A percentile compares a stretch with the other conserved stretches of the same genome.
phyloP scores from a whole-genome alignment of 179 eudicot species.

The Nepenthes alata region DNA sequence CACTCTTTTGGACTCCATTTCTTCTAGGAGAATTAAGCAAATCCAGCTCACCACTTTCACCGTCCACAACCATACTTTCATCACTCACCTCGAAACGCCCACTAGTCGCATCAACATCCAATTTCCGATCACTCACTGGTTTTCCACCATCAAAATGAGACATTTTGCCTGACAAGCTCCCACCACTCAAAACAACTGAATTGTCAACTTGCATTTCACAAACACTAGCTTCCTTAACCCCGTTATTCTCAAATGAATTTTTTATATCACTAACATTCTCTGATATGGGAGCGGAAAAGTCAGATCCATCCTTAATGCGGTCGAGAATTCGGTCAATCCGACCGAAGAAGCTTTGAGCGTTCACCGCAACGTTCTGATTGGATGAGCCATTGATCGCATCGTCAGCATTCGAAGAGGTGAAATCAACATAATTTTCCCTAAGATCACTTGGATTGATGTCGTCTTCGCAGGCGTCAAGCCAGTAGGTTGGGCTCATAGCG shows the following conservation, averaged over 20 bases:
- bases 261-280: slow-evolving; percentile 8
- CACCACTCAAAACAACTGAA: slow-evolving; percentile 1
- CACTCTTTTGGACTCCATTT: slow-evolving; percentile 8
- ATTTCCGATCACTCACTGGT: slow-evolving; percentile 3
- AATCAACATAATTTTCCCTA: slow-evolving; percentile 15
- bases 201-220: slow-evolving; percentile 19
- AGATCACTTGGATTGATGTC: slow-evolving; percentile 38
- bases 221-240: slow-evolving; percentile 3
- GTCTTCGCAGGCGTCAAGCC: slow-evolving; percentile 94
- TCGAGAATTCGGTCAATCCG: slow-evolving; percentile 65
- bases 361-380: slow-evolving; percentile 11
- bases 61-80: slow-evolving; percentile 8
- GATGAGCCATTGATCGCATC: slow-evolving; percentile 13
- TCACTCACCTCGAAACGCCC: slow-evolving; percentile 3
- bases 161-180: neutral
- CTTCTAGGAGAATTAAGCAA: slow-evolving; percentile 7
- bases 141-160: slow-evolving; percentile 2
- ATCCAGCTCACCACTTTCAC: slow-evolving; percentile 11
- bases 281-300: slow-evolving; percentile 16
- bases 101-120: slow-evolving; percentile 14
- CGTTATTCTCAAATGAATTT: neutral
- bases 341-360: slow-evolving; percentile 49
- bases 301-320: slow-evolving; percentile 43
- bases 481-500: slow-evolving; percentile 39
- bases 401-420: slow-evolving; percentile 10